Evolutionary conservation across 2,329 filamentous ascomycete species (phyloP).

Genomic region (Cucurbitaria berberidis): DNA sequence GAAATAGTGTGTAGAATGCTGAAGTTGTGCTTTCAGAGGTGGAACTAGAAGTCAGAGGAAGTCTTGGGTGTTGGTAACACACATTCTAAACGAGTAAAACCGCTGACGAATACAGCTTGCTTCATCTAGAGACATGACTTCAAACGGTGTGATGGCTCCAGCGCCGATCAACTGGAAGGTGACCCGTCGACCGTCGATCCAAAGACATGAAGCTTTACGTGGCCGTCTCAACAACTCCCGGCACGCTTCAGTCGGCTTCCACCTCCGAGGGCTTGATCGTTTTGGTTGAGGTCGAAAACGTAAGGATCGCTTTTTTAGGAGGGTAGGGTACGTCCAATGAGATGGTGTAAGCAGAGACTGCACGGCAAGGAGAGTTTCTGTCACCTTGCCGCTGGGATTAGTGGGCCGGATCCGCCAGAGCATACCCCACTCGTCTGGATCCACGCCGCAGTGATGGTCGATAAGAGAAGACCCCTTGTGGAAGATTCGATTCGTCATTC

Average conservation of each 20-base stretch:
- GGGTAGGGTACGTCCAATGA: conserved; percentile 9
- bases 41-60: background rate
- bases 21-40: background rate
- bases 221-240: background rate
- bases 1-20: conserved; percentile 3
- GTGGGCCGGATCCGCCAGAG: conserved; percentile 11
- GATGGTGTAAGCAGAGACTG: background rate
- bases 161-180: background rate
- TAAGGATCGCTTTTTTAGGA: conserved; percentile 7
- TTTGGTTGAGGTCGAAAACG: conserved; percentile 9
- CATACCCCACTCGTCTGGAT: conserved; percentile 14
- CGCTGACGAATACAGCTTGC: background rate
- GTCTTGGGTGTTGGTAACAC: background rate
- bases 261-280: conserved; percentile 4
- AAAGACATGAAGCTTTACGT: background rate
- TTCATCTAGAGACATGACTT: background rate
- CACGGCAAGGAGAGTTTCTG: conserved; percentile 12
- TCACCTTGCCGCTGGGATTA: conserved; percentile 13
- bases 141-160: background rate
- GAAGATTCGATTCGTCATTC: conserved; percentile 4
- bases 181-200: background rate
- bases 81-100: background rate
- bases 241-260: background rate
- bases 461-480: conserved; percentile 2
- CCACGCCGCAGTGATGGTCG: conserved; percentile 8